phyloP scores from a whole-genome alignment of 306 rosid species.

The Fragaria vesca region DNA sequence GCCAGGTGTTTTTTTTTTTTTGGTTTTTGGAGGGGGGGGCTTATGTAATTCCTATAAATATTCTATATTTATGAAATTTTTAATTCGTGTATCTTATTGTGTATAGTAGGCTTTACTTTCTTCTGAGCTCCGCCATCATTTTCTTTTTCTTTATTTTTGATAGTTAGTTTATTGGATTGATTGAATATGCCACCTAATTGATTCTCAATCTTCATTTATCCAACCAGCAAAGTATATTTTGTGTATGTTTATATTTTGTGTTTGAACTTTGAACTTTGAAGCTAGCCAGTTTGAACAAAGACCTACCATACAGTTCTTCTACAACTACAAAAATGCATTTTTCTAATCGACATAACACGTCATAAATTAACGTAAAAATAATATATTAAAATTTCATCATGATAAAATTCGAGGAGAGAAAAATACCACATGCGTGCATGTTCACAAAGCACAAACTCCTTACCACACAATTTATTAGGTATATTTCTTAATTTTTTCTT shows the following conservation, averaged over 20 bases:
- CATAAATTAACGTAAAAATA: no score
- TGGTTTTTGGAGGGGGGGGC: neutral
- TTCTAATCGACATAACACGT: neutral
- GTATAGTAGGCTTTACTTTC: slow-evolving; percentile 45
- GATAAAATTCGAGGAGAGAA: no score
- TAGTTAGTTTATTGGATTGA: slow-evolving; percentile 21
- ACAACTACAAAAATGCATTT: neutral
- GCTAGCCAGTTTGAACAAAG: neutral
- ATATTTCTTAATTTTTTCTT: neutral
- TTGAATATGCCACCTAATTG: slow-evolving; percentile 43
- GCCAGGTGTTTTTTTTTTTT: slow-evolving; percentile 43
- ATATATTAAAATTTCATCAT: no score
- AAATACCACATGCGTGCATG: no score
- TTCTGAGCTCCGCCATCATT: slow-evolving; percentile 27
- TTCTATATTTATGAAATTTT: slow-evolving; percentile 29
- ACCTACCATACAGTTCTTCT: neutral
- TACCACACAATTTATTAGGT: neutral
- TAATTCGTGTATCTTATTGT: slow-evolving; percentile 58
- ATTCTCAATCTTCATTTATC: slow-evolving; percentile 1
- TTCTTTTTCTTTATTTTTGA: neutral
- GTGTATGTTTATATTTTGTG: neutral
- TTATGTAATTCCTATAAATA: slow-evolving; percentile 27
- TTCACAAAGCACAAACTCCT: neutral
- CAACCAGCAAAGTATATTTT: neutral
- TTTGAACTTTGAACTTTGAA: neutral